These are phyloP conservation scores for Penicillium sp. DNA, from an alignment of 2,329 filamentous ascomycete species.

Conservation along the genomic window DNA sequence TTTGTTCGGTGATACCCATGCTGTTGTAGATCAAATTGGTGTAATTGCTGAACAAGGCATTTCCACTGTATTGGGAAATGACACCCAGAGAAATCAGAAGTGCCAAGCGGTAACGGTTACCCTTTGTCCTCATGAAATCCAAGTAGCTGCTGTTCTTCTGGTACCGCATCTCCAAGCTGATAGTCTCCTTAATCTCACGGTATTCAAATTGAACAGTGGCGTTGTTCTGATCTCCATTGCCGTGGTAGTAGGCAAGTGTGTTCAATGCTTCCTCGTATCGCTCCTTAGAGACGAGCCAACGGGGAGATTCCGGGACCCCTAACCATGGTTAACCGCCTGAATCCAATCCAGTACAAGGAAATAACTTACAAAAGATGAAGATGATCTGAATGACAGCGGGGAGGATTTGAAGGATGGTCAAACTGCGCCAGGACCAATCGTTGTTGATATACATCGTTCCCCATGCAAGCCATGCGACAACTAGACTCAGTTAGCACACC, in stretches of 20 bases:
- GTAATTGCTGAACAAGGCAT: constrained; percentile 66
- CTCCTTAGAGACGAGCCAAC: constrained; percentile 64
- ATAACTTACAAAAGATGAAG: constrained; percentile 56
- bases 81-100: constrained; percentile 63
- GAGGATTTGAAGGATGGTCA: constrained; percentile 62
- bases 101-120: constrained; percentile 63
- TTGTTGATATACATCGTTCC: constrained; percentile 57
- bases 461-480: constrained; percentile 63
- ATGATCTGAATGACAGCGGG: constrained; percentile 61
- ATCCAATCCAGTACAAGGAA: background rate
- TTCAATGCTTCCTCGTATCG: constrained; percentile 60
- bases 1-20: constrained; percentile 58
- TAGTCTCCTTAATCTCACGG: constrained; percentile 64
- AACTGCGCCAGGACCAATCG: constrained; percentile 67
- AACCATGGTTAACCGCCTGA: background rate
- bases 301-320: constrained; percentile 62
- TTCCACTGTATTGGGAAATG: constrained; percentile 67
- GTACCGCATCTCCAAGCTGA: constrained; percentile 55
- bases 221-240: constrained; percentile 57
- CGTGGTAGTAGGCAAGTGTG: constrained; percentile 63
- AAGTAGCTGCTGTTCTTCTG: constrained; percentile 53
- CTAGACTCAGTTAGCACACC: constrained; percentile 10
- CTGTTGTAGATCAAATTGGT: constrained; percentile 61
- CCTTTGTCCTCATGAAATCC: constrained; percentile 61
- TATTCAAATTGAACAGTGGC: constrained; percentile 64